These are phyloP conservation scores for Marasmius sp. DNA, from an alignment of 1,284 basidiomycete genomes.

Conservation along the genomic window DNA sequence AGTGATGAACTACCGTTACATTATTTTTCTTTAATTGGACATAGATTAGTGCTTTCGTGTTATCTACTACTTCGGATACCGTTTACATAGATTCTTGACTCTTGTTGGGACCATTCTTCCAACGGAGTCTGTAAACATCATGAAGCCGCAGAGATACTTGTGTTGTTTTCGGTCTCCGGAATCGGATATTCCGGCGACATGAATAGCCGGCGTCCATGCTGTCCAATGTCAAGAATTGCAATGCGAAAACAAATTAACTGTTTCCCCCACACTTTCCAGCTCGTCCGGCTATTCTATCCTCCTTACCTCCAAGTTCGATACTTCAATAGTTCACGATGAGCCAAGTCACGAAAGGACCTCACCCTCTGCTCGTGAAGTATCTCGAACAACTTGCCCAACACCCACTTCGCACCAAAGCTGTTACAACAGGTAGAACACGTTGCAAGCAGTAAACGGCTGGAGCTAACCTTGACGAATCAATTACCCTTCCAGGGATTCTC, in stretches of 20 bases:
- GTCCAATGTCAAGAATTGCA: no score
- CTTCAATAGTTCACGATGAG: slow-evolving; percentile 12
- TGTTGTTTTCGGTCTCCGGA: no score
- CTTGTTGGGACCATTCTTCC: background rate
- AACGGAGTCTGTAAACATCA: no score
- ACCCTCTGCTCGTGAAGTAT: slow-evolving; percentile 65
- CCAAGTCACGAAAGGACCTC: slow-evolving; percentile 31
- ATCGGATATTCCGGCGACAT: no score
- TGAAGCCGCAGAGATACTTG: no score
- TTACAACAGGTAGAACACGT: slow-evolving; percentile 57
- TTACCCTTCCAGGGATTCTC: slow-evolving; percentile 48
- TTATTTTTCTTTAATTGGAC: background rate
- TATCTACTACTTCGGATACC: background rate
- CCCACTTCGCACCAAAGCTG: slow-evolving; percentile 74
- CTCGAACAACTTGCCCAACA: slow-evolving; percentile 59
- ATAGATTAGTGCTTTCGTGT: background rate
- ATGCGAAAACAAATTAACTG: no score
- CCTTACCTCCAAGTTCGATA: slow-evolving; percentile 20
- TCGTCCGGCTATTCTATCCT: background rate
- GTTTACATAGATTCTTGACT: background rate
- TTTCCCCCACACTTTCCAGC: background rate
- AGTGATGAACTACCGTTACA: background rate
- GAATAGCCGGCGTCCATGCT: no score
- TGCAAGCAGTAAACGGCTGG: background rate
- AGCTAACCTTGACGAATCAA: background rate